phyloP scores from a whole-genome alignment of 139 green algal genomes.

The Deuterostichococcus epilithicus region DNA sequence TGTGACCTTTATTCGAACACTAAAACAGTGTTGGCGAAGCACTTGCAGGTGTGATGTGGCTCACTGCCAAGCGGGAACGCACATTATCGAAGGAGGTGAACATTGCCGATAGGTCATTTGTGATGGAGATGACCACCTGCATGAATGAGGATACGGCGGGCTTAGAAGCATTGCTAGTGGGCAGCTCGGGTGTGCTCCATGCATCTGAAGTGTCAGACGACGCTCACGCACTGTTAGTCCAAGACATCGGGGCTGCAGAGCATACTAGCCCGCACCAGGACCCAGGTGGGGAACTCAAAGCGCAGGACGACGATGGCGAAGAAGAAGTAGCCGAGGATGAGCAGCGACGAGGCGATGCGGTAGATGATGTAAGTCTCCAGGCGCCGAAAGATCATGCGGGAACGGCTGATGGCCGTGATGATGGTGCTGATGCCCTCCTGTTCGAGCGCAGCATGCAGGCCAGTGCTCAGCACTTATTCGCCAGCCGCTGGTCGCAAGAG shows the following conservation, averaged over 20 bases:
- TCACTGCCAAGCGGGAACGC: not conserved
- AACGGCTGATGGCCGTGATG: constrained; percentile 53
- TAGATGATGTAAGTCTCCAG: constrained; percentile 40
- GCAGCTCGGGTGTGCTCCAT: no score
- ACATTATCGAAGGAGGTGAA: constrained; percentile 30
- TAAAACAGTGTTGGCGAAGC: no score
- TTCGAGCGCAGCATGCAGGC: constrained; percentile 9
- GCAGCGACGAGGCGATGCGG: constrained; percentile 16
- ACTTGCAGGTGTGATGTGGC: no score
- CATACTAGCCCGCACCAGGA: constrained; percentile 1
- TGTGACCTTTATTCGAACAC: no score
- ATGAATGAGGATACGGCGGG: no score
- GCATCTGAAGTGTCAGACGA: no score
- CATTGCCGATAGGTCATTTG: constrained; percentile 48
- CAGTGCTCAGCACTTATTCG: no score
- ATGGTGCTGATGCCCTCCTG: constrained; percentile 81
- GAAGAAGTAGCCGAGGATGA: constrained; percentile 28
- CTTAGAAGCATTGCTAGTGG: no score
- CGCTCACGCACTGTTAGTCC: no score
- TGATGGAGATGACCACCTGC: constrained; percentile 16
- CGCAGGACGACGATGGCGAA: constrained; percentile 19
- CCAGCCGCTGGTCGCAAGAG: no score
- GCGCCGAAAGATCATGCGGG: constrained; percentile 33
- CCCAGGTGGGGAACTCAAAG: constrained; percentile 28
- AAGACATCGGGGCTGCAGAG: no score